phyloP scores from a whole-genome alignment of 805 yeast genomes.

The Kodamaea kaohsiungensis region DNA sequence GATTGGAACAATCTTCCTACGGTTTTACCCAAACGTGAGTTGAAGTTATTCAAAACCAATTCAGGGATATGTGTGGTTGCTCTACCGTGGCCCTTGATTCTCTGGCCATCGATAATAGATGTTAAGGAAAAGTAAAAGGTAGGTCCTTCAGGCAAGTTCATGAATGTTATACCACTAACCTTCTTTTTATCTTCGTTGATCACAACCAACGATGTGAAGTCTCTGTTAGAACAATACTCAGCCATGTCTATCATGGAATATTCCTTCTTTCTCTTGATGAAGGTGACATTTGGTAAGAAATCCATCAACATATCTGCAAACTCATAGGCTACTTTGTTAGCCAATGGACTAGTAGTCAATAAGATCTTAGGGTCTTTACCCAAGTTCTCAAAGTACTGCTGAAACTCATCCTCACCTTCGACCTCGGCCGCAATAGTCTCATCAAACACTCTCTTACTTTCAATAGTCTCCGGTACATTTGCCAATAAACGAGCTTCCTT shows the following conservation, averaged over 20 bases:
- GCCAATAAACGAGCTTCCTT: slow-evolving; percentile 75
- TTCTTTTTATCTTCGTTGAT: slow-evolving; percentile 92
- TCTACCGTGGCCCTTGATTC: slow-evolving; percentile 84
- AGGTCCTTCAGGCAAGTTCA: slow-evolving; percentile 95
- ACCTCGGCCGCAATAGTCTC: slow-evolving; percentile 70
- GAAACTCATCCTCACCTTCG: slow-evolving; percentile 68
- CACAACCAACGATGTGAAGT: slow-evolving; percentile 83
- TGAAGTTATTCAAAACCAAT: slow-evolving; percentile 85
- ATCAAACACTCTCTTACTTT: slow-evolving; percentile 79
- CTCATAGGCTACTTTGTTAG: slow-evolving; percentile 83
- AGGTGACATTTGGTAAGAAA: slow-evolving; percentile 80
- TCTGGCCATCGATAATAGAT: slow-evolving; percentile 72
- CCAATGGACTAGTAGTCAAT: slow-evolving; percentile 84
- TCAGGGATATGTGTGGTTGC: slow-evolving; percentile 93
- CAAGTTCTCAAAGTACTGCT: slow-evolving; percentile 50
- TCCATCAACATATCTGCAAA: slow-evolving; percentile 87
- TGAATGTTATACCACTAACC: slow-evolving; percentile 89
- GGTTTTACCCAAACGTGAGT: slow-evolving; percentile 89
- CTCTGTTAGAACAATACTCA: slow-evolving; percentile 75
- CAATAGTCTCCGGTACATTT: slow-evolving; percentile 82
- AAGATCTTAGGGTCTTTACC: slow-evolving; percentile 76
- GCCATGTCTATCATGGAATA: slow-evolving; percentile 87
- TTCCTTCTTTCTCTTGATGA: slow-evolving; percentile 84
- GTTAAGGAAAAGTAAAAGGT: slow-evolving; percentile 87
- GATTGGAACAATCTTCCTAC: slow-evolving; percentile 92